Conservation (phyloP, 495 filamentous ascomycete genomes). For the Trichoderma asperelloides region DNA sequence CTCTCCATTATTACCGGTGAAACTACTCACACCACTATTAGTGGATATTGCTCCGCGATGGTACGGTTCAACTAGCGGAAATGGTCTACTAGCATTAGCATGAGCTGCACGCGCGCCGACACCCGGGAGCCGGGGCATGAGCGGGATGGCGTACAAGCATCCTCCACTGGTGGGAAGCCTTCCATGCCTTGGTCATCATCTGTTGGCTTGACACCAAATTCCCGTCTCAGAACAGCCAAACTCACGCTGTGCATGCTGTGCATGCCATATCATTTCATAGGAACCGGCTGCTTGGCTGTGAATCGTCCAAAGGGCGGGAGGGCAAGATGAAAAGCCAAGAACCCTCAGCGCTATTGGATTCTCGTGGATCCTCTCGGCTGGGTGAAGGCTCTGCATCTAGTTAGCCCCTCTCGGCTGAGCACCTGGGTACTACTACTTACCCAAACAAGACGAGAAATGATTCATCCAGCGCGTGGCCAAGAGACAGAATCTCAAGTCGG, state of each 20-base stretch:
- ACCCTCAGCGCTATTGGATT: not conserved
- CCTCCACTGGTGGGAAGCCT: not conserved
- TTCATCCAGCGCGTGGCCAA: not conserved
- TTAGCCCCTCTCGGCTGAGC: not conserved
- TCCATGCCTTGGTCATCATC: not conserved
- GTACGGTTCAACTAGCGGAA: not conserved
- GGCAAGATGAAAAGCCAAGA: not conserved
- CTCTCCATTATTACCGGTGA: not conserved
- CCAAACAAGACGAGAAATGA: not conserved
- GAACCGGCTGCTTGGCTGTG: not conserved
- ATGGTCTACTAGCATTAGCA: not conserved
- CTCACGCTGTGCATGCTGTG: not conserved
- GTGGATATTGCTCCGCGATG: not conserved
- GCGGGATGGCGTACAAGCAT: not conserved
- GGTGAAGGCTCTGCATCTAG: not conserved
- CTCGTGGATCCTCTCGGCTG: not conserved
- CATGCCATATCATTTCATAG: not conserved
- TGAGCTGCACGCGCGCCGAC: not conserved
- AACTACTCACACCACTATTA: not conserved
- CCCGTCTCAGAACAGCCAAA: not conserved
- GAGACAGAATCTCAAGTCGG: not conserved
- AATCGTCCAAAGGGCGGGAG: not conserved
- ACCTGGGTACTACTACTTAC: not conserved
- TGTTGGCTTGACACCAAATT: not conserved
- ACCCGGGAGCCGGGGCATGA: conserved; percentile 1